These are phyloP conservation scores for Fusarium luffae DNA, from an alignment of 2,329 filamentous ascomycete genomes.

Conservation along the genomic window DNA sequence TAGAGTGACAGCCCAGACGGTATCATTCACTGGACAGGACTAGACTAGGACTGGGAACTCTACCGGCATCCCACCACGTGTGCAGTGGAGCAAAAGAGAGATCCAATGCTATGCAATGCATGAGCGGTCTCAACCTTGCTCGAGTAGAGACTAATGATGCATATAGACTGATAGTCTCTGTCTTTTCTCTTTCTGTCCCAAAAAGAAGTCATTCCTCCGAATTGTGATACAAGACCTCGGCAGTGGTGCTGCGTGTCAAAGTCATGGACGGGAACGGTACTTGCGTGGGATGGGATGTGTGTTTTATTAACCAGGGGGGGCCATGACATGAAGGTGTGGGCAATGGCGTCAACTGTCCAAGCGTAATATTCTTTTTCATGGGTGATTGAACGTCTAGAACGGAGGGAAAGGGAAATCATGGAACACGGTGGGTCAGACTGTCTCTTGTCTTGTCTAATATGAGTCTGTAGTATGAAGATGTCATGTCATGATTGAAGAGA, in stretches of 20 bases:
- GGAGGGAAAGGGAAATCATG: slow-evolving; percentile 19
- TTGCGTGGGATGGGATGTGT: slow-evolving; percentile 9
- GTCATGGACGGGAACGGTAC: slow-evolving; percentile 26
- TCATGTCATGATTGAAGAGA: background rate
- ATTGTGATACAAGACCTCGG: background rate
- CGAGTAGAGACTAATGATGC: background rate
- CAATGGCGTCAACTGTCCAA: slow-evolving; percentile 44
- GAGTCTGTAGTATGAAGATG: background rate
- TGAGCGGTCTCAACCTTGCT: background rate
- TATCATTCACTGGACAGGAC: background rate
- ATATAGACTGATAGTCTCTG: background rate
- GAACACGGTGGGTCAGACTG: slow-evolving; percentile 38
- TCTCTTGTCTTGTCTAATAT: background rate
- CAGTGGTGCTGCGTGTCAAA: background rate
- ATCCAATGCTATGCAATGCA: slow-evolving; percentile 10
- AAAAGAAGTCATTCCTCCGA: slow-evolving; percentile 1
- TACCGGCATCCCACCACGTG: slow-evolving; percentile 45
- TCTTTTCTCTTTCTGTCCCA: background rate
- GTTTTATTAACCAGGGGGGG: slow-evolving; percentile 23
- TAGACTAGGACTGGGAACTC: background rate
- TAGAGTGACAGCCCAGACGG: slow-evolving; percentile 31
- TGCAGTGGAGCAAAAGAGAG: slow-evolving; percentile 34
- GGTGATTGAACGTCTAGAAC: slow-evolving; percentile 37
- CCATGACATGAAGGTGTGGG: slow-evolving; percentile 25
- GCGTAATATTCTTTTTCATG: slow-evolving; percentile 20